Conservation (phyloP, 805 yeast species). For the Kodamaea restingae region DNA sequence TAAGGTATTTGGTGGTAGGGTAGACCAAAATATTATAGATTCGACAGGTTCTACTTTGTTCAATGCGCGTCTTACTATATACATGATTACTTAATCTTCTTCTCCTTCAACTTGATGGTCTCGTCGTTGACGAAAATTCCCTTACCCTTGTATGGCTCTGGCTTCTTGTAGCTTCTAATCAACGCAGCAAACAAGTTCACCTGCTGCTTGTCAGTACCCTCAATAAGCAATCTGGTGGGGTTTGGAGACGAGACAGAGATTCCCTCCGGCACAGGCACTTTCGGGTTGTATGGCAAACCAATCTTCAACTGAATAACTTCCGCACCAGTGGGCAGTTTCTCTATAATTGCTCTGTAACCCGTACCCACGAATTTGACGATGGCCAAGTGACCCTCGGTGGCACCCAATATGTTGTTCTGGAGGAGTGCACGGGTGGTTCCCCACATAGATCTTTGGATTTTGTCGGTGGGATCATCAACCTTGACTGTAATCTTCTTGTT, state of each 20-base stretch:
- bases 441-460: constrained; percentile 85
- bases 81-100: constrained; percentile 71
- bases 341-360: constrained; percentile 87
- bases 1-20: no score
- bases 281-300: constrained; percentile 81
- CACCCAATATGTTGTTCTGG: constrained; percentile 78
- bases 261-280: constrained; percentile 72
- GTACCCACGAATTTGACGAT: constrained; percentile 91
- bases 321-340: constrained; percentile 45
- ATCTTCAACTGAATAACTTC: constrained; percentile 72
- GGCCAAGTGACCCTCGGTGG: constrained; percentile 87
- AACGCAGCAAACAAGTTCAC: constrained; percentile 86
- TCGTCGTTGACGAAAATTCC: constrained; percentile 92
- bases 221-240: constrained; percentile 80
- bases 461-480: constrained; percentile 54
- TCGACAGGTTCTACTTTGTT: not conserved
- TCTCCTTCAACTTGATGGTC: constrained; percentile 83
- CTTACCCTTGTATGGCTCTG: constrained; percentile 98
- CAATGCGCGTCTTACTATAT: not conserved
- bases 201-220: constrained; percentile 84
- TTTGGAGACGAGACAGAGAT: constrained; percentile 72
- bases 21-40: no score
- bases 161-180: constrained; percentile 82
- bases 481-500: constrained; percentile 44
- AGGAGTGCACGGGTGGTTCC: constrained; percentile 84